phyloP scores from a whole-genome alignment of 345 rosid genomes.

The Cardamine occulta region DNA sequence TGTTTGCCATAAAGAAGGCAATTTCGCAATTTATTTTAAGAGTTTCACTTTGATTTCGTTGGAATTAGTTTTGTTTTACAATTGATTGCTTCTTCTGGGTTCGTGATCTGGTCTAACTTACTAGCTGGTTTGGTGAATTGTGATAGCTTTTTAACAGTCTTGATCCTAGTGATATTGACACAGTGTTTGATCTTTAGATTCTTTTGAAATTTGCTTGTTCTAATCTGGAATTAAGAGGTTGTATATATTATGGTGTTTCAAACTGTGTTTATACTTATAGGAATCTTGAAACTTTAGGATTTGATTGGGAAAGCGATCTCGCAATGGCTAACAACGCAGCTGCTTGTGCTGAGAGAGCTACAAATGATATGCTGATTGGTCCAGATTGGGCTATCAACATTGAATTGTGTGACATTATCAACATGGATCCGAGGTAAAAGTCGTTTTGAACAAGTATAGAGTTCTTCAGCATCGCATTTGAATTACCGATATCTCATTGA shows the following conservation, averaged over 20 bases:
- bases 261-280: constrained; percentile 25
- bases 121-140: constrained; percentile 25
- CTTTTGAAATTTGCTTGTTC: background rate
- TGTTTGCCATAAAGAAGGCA: background rate
- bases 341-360: constrained; percentile 95
- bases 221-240: constrained; percentile 29
- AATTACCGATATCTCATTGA: constrained; percentile 1
- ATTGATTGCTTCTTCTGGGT: constrained; percentile 18
- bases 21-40: background rate
- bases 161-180: constrained; percentile 9
- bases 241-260: constrained; percentile 8
- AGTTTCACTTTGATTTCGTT: constrained; percentile 1
- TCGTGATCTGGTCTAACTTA: constrained; percentile 30
- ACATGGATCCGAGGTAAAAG: constrained; percentile 88
- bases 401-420: constrained; percentile 87
- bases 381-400: constrained; percentile 98
- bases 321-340: constrained; percentile 77
- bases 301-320: constrained; percentile 24
- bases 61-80: background rate
- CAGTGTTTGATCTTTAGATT: background rate
- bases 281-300: constrained; percentile 29
- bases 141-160: background rate
- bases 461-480: background rate
- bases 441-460: constrained; percentile 6
- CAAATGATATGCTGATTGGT: constrained; percentile 83